Percentiles rank a stretch among this genome's conserved stretches.
phyloP scores from a whole-genome alignment of 805 yeast genomes.

The Kodamaea restingae region DNA sequence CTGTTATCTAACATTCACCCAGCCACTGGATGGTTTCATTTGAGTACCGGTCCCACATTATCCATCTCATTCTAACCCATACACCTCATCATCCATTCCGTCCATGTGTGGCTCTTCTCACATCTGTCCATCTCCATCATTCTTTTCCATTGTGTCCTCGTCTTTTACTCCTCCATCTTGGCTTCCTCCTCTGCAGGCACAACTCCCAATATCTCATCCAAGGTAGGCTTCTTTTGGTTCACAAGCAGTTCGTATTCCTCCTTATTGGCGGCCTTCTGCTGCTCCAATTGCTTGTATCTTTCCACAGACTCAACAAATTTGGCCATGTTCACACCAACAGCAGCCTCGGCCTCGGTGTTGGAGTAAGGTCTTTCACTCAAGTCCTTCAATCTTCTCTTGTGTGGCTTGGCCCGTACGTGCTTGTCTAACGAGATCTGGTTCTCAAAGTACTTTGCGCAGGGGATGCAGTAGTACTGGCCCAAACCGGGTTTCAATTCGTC shows the following conservation, averaged over 20 bases:
- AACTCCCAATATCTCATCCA: constrained; percentile 34
- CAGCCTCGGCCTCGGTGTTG: constrained; percentile 85
- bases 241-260: constrained; percentile 36
- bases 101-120: too few species aligned
- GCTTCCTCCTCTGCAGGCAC: constrained; percentile 17
- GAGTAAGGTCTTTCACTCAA: constrained; percentile 80
- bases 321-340: constrained; percentile 71
- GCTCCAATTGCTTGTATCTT: constrained; percentile 46
- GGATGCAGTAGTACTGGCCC: constrained; percentile 92
- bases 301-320: constrained; percentile 65
- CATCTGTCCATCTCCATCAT: too few species aligned
- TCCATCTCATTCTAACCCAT: too few species aligned
- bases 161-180: constrained; percentile 9
- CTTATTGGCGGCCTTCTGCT: constrained; percentile 38
- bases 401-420: constrained; percentile 74
- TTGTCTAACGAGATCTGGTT: constrained; percentile 65
- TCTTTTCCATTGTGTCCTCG: too few species aligned
- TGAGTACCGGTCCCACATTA: too few species aligned
- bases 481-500: constrained; percentile 92
- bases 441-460: constrained; percentile 90
- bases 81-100: too few species aligned
- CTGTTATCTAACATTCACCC: too few species aligned
- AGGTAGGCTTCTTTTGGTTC: constrained; percentile 34
- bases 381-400: constrained; percentile 79
- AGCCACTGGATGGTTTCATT: too few species aligned